Evolutionary conservation across 1,284 basidiomycete species (phyloP), one percentile per base, ranked within the genome.

Genomic region (Nidula niveotomentosa): DNA sequence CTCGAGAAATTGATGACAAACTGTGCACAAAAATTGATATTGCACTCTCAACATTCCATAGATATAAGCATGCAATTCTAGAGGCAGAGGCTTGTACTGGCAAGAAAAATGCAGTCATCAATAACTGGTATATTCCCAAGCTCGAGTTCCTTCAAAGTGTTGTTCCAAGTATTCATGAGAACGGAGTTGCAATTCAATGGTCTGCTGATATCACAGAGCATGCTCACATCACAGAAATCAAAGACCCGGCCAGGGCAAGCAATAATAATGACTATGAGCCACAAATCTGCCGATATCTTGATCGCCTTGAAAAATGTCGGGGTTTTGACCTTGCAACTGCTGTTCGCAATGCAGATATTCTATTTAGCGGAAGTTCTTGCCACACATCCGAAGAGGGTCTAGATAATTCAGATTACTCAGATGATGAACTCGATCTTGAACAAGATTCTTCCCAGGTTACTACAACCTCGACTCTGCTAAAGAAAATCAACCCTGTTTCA

Each of bases 111-210:
- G 51, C 39, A 33, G 43, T 54, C 1, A 64, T 69, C 37, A 39
- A 60, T n/a, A 52, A 67, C 52, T 69, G 60, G 58, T 44, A 64
- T 35, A 70, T 70, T 37, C 67, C 67, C 1, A 73, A 72, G 51
- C 52, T 73, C 0, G 66, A 73, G 49, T 58, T 70, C n/a, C 49
- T 74, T 34, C 71, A 71, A 43, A 67, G 58, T 47, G 61, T 73
- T 12, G 54, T 61, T n/a, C 53, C 62, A 0, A 68, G 58, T 51
- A 67, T 73, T n/a, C 34, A 45, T 0, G 43, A 30, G 0, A 63
- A 63, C 36, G 66, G 71, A 1, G 60, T 57, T 6, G 51, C 63
- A 2, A 60, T 64, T 13, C 68, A 74, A 47, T 72, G 67, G 65
- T 67, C 62, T 35, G 67, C 66, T 0, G 67, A 74, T 54, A 56